Conservation (phyloP, 1,139 yeast genomes). For the Saccharomyces hybrid region DNA sequence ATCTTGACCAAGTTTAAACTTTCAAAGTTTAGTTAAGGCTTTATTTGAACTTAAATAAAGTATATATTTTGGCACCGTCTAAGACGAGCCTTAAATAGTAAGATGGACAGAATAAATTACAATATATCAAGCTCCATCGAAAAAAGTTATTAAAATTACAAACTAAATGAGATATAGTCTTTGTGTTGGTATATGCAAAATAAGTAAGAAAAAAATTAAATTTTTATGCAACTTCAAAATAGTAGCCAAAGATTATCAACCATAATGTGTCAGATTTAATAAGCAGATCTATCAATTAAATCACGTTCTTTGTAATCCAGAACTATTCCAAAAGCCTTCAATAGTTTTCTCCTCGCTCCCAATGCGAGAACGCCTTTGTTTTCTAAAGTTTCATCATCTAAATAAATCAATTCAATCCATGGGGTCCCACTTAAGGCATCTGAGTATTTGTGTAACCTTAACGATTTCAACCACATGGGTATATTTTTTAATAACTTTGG, state of each 20-base stretch:
- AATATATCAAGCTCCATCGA: background rate
- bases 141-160: background rate
- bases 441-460: constrained; percentile 89
- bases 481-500: constrained; percentile 62
- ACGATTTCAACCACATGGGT: constrained; percentile 86
- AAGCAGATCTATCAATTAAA: constrained; percentile 28
- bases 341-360: constrained; percentile 87
- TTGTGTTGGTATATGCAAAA: background rate
- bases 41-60: background rate
- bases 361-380: constrained; percentile 82
- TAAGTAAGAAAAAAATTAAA: background rate
- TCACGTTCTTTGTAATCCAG: constrained; percentile 40
- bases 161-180: background rate
- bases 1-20: background rate
- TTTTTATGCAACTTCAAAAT: background rate
- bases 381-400: constrained; percentile 64
- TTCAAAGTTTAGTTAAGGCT: background rate
- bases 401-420: constrained; percentile 73
- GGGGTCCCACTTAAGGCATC: constrained; percentile 65
- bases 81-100: background rate
- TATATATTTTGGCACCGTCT: background rate
- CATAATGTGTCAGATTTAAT: constrained; percentile 3
- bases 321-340: constrained; percentile 85
- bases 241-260: background rate
- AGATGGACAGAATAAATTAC: background rate